A percentile compares a stretch with the other conserved stretches of the same genome.
Evolutionary conservation across 257 asterid genomes (phyloP).

Genomic region (Craterostigma plantagineum): DNA sequence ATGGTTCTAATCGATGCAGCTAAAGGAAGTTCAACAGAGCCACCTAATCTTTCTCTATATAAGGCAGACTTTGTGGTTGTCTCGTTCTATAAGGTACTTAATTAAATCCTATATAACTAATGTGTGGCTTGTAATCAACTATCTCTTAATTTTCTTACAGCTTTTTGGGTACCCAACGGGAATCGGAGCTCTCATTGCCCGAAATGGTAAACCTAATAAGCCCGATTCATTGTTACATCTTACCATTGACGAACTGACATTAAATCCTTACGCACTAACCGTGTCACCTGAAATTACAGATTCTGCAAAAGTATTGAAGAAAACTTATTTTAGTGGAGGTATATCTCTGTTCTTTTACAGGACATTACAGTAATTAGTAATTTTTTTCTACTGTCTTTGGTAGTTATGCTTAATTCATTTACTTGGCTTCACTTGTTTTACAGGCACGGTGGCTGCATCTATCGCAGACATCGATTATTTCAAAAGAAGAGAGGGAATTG

Average conservation of each 20-base stretch:
- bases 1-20: constrained; percentile 95
- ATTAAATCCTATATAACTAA: not conserved
- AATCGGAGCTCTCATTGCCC: constrained; percentile 85
- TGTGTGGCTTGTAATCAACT: constrained; percentile 7
- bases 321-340: constrained; percentile 96
- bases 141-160: constrained; percentile 34
- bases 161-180: constrained; percentile 97
- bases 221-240: constrained; percentile 7
- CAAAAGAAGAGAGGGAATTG: constrained; percentile 68
- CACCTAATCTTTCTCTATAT: constrained; percentile 59
- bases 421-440: constrained; percentile 11
- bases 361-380: too few relatives aligned
- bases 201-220: constrained; percentile 39
- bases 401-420: constrained; percentile 6
- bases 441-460: constrained; percentile 97
- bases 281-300: constrained; percentile 20
- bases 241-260: constrained; percentile 9
- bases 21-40: constrained; percentile 75
- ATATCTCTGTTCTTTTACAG: too few relatives aligned
- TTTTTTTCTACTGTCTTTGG: too few relatives aligned
- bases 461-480: constrained; percentile 77
- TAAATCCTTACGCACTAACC: too few relatives aligned
- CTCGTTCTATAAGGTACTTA: constrained; percentile 81
- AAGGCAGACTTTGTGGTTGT: constrained; percentile 82
- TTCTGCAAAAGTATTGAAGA: constrained; percentile 65